Conservation (phyloP, 345 rosid genomes). For the Hibiscus mutabilis region DNA sequence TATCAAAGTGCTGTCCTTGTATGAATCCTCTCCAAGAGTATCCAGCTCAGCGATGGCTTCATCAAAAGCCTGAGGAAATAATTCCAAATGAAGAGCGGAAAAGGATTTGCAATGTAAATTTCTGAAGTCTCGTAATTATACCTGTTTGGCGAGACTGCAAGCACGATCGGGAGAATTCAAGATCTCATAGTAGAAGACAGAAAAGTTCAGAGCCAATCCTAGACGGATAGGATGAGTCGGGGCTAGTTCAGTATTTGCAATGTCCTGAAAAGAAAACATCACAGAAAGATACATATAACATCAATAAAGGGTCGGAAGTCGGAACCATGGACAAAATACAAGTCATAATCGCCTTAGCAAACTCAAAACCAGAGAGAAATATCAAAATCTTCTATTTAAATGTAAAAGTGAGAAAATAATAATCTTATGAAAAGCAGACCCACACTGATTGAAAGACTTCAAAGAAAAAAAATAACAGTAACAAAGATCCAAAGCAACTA, state of each 20-base stretch:
- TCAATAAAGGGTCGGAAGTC: not conserved
- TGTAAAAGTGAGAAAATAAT: too few relatives aligned
- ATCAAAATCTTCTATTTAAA: not conserved
- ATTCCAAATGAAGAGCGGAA: not conserved
- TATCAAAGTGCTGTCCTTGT: conserved; percentile 67
- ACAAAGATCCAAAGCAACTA: not conserved
- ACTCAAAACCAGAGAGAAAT: not conserved
- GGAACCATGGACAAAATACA: not conserved
- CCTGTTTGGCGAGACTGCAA: conserved; percentile 74
- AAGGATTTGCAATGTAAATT: not conserved
- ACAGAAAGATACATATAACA: not conserved
- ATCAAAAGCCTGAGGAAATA: conserved; percentile 42
- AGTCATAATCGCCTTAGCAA: not conserved
- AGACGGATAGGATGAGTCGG: conserved; percentile 70
- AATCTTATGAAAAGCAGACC: too few relatives aligned
- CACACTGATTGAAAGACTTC: too few relatives aligned
- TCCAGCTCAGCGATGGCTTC: conserved; percentile 72
- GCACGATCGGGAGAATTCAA: conserved; percentile 68
- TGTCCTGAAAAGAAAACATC: conserved; percentile 32
- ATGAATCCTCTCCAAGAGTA: conserved; percentile 54
- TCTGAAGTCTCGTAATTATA: not conserved
- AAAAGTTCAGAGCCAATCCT: conserved; percentile 65
- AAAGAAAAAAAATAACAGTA: too few relatives aligned
- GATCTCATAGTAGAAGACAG: conserved; percentile 70
- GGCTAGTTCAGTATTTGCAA: conserved; percentile 54